Evolutionary conservation across 2,329 filamentous ascomycete genomes (phyloP).

Genomic region (Xylariaceae sp.): DNA sequence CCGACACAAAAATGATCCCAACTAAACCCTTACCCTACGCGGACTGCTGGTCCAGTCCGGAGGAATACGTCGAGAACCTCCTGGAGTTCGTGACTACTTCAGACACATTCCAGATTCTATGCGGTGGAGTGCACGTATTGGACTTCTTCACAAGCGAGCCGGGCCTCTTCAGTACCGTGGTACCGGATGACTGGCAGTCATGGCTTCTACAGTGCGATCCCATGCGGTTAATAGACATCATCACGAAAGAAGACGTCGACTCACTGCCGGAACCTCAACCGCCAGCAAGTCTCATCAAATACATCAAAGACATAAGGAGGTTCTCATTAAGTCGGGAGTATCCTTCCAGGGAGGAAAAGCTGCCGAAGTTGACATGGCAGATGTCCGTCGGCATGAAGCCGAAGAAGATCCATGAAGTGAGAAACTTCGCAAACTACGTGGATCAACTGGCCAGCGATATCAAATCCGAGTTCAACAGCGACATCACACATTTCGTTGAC

Average conservation of each 20-base stretch:
- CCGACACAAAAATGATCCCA: constrained; percentile 40
- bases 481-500: constrained; percentile 84
- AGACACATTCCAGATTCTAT: constrained; percentile 78
- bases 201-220: constrained; percentile 70
- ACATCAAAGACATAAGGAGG: constrained; percentile 65
- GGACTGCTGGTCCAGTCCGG: constrained; percentile 62
- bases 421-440: constrained; percentile 83
- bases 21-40: constrained; percentile 60
- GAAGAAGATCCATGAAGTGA: constrained; percentile 93
- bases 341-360: constrained; percentile 37
- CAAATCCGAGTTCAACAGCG: constrained; percentile 47
- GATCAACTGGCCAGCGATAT: constrained; percentile 56
- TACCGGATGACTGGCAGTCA: constrained; percentile 74
- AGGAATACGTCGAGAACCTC: constrained; percentile 74
- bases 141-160: constrained; percentile 90
- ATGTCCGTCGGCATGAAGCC: constrained; percentile 88
- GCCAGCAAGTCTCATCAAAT: constrained; percentile 59
- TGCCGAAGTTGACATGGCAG: constrained; percentile 59
- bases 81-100: constrained; percentile 70
- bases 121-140: constrained; percentile 92
- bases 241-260: constrained; percentile 71
- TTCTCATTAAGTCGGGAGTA: constrained; percentile 64
- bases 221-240: constrained; percentile 70
- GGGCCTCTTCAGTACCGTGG: constrained; percentile 70
- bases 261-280: constrained; percentile 33